Base-by-base conservation (phyloP, 805 yeast genomes). In the Kockiozyma suomiensis region DNA sequence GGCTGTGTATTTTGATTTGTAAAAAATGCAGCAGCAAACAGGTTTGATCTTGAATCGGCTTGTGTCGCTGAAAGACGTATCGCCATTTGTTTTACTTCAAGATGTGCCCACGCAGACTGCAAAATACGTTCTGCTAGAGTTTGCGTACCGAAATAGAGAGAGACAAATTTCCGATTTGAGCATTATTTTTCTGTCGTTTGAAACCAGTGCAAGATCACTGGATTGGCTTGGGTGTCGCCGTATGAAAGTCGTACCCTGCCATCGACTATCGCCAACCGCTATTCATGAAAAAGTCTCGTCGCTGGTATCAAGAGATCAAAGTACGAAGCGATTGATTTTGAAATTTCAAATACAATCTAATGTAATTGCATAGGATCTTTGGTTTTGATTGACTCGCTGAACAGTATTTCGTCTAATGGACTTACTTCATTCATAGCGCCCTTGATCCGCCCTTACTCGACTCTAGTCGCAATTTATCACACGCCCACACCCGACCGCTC, bases 61-160 rank as follows among this genome's bases (percentile, higher is more conserved):
- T 5, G 72, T 94, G 2, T 74, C 85, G 2, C 74, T 89, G 53
- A 88, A 85, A 65, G 98, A 94, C 68, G 73, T 73, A 23, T 81
- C 93, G 0, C 96, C 96, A 0, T 82, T 93, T 56, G 72, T 90
- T 2, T 77, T 93, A 3, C 76, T 87, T 3, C 70, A 82, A 7
- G 98, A 94, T 71, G 79, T 88, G 0, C 73, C 90, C 8, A 76
- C 81, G 0, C 97, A 92, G 71, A 82, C 94, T 0, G 83, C 90
- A 0, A 66, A 74, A 32, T 68, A 76, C 48, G 72, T 92, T 12
- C 69, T 88, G 0, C 70, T 74, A 28, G 97, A 90, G 70, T 78
- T 91, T 50, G 72, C 79, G 1, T 72, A 78, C 64, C 77, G 80
- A 65, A 67, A 69, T 40, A 72, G 74, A 12, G 69, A 59, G 3